Conservation (phyloP, 768 basidiomycete species). For the Termitomyces sp. region DNA sequence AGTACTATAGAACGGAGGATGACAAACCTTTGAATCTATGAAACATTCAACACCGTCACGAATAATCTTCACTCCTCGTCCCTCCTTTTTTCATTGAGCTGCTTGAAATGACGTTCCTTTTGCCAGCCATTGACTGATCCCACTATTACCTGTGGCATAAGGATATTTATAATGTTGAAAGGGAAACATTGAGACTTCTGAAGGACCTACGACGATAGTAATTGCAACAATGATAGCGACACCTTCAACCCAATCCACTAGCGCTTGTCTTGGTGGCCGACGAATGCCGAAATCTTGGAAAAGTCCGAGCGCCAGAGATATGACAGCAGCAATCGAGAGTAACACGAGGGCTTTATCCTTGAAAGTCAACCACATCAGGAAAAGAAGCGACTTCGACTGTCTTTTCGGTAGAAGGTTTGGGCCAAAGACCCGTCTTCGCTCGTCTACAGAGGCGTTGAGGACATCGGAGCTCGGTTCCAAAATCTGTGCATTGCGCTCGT, state of each 20-base stretch:
- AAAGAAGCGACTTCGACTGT: constrained; percentile 61
- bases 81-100: no score
- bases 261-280: constrained; percentile 52
- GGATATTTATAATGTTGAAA: constrained; percentile 3
- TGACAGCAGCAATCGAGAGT: constrained; percentile 85
- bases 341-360: constrained; percentile 90
- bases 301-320: constrained; percentile 90
- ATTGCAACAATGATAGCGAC: constrained; percentile 78
- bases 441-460: constrained; percentile 44
- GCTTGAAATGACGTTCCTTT: no score
- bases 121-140: no score
- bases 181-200: background rate
- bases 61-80: constrained; percentile 77
- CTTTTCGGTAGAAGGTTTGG: constrained; percentile 68
- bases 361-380: constrained; percentile 80
- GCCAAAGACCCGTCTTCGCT: constrained; percentile 67
- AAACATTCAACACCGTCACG: constrained; percentile 64
- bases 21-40: constrained; percentile 72
- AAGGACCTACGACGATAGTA: constrained; percentile 56
- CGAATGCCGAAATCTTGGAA: constrained; percentile 89
- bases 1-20: background rate
- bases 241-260: constrained; percentile 98
- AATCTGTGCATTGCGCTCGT: constrained; percentile 32
- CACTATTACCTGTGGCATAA: constrained; percentile 51
- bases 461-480: constrained; percentile 22